Conservation (phyloP, 2,329 filamentous ascomycete species). For the Cercospora zeina region DNA sequence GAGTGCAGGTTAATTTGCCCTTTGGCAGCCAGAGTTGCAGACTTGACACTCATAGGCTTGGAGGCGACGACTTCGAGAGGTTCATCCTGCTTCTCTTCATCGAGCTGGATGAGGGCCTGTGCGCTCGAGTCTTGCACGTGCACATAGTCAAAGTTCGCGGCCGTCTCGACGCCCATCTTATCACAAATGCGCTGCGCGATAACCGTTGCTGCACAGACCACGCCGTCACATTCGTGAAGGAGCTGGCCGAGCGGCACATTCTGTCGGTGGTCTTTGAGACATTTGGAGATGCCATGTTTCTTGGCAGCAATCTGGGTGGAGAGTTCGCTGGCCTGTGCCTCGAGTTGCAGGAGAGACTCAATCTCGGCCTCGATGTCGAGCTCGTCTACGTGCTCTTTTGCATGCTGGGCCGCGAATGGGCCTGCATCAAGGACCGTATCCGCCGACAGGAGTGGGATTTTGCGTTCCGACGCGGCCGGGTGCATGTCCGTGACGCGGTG, state of each 20-base stretch:
- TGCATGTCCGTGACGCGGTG: slow-evolving; percentile 22
- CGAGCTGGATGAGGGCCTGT: slow-evolving; percentile 30
- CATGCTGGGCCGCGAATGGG: slow-evolving; percentile 22
- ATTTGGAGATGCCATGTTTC: slow-evolving; percentile 42
- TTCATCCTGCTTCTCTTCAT: slow-evolving; percentile 18
- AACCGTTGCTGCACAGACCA: slow-evolving; percentile 47
- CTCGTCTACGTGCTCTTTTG: slow-evolving; percentile 19
- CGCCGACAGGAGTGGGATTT: slow-evolving; percentile 12
- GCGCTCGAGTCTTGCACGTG: slow-evolving; percentile 25
- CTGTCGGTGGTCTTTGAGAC: slow-evolving; percentile 43
- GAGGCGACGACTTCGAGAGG: neutral
- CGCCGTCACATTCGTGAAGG: slow-evolving; percentile 46
- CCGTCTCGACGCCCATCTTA: slow-evolving; percentile 34
- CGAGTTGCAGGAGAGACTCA: slow-evolving; percentile 42
- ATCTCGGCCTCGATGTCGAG: slow-evolving; percentile 43
- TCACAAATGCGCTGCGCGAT: slow-evolving; percentile 39
- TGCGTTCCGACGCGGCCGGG: slow-evolving; percentile 9
- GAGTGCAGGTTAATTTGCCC: slow-evolving; percentile 22
- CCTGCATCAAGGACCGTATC: slow-evolving; percentile 19
- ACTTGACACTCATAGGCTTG: slow-evolving; percentile 17
- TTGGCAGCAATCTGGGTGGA: slow-evolving; percentile 33
- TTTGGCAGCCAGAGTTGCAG: slow-evolving; percentile 21
- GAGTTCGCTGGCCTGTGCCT: slow-evolving; percentile 35
- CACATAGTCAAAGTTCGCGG: slow-evolving; percentile 29
- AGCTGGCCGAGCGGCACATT: slow-evolving; percentile 44